Base-by-base conservation (phyloP, 805 yeast species). In the Ogataea paraovalis region DNA sequence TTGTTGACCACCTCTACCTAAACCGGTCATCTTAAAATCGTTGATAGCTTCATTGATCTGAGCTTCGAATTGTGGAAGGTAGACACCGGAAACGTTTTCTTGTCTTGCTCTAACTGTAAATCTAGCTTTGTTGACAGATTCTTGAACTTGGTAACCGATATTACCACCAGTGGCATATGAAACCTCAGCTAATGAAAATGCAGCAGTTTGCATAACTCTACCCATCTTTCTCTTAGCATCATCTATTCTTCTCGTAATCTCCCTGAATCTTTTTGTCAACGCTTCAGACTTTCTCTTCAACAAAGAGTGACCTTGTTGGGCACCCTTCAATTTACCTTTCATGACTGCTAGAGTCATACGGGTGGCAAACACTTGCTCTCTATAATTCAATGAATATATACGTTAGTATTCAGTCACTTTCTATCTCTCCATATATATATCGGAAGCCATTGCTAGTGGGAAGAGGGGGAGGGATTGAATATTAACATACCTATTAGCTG, bases 1-100 rank as follows among this genome's bases (percentile, higher is more conserved):
- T 67, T 92, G 98, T 70, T 92, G 98, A 54, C 99, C 98, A 70
- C 99, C 99, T 67, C 97, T 80, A 44, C 99, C 99, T 56, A 92
- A 76, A 58, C 99, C 99, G 4, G 98, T 92, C 80, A 92, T 75
- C 67, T 88, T 88, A 76, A 92, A 92, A 64, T 94, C 99, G 62
- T 92, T 92, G 65, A 88, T 87, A 10, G 82, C 80, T 53, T 87
- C 89, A 62, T 90, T 87, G 51, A 89, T 80, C 56, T 78, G 85
- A 23, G 91, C 80, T 60, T 91, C 97, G 58, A 92, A 94, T 51
- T 91, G 89, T 21, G 99, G 98, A 61, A 92, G 76, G 60, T 83
- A 82, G 34, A 92, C 99, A 70, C 99, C 99, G 53, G 95, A 84
- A 39, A 92, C 98, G 69, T 92, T 92, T 65, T 92, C 99, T 66